Evolutionary conservation across 352 stramenopile genomes (phyloP), one percentile per base, ranked within the genome.

Genomic region (Phytopythium montanum): DNA sequence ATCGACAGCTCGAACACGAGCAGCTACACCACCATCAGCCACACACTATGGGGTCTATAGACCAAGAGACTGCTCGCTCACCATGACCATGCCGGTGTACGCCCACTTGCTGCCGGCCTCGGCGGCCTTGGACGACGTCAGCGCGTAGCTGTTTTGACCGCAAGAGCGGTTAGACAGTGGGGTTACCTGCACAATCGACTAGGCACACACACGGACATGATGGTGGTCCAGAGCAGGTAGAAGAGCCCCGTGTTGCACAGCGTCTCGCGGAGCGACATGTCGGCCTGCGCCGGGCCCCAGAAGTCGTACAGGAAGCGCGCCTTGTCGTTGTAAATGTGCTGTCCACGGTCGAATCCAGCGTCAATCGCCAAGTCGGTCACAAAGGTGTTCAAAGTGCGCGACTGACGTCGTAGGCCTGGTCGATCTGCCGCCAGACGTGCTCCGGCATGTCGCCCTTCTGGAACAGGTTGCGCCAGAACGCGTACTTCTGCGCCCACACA

Each of bases 281-380:
- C 62, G 34, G 74, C 60, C 13, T 74, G 65, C 14, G 59, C 69
- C 9, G 79, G 75, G 1, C 81, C 81, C 81, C 81, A 91, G 51
- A 83, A 79, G 57, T 91, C 81, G 63, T 87, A 87, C 44, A 82
- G 49, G 49, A 64, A 64, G 53, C 79, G 76, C 28, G 71, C 68
- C 56, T 74, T 66, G 13, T 81, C 73, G 44, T 81, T 76, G 66
- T 88, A 91, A 23, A 91, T 79, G 45, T 79, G 66, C 79, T 88
- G 56, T 31, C 36, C 41, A 57, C 56, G 39, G 34, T 38, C 46
- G 39, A 50, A 21, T 39, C 25, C 45, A 55, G 14, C 23, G 28
- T 59, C 61, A 62, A 8, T 13, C 5, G n/a, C 34, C 51, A 13
- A 36, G 34, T 39, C 34, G 34, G 18, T 13, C 34, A 39, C 16